A percentile compares a stretch with the other conserved stretches of the same genome.
Evolutionary conservation across 2,329 filamentous ascomycete genomes (phyloP).

Genomic region (Botrytis hyacinthi): DNA sequence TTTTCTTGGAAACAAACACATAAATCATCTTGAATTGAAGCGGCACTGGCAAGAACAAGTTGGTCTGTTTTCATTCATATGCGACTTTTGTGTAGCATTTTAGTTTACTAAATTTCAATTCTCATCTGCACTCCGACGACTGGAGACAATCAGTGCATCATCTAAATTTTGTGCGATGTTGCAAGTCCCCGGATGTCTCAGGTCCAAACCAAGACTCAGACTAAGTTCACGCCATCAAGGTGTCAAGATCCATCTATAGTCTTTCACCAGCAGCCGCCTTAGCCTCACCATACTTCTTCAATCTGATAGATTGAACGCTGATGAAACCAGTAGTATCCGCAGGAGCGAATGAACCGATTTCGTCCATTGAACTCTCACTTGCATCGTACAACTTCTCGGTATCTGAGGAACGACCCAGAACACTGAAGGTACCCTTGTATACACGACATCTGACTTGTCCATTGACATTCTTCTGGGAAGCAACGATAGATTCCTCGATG

Average conservation of each 20-base stretch:
- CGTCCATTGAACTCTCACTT: conserved; percentile 67
- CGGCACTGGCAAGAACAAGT: conserved; percentile 15
- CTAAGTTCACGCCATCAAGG: not conserved
- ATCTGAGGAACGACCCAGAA: conserved; percentile 58
- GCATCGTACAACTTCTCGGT: conserved; percentile 70
- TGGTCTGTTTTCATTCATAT: conserved; percentile 9
- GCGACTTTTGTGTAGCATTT: conserved; percentile 9
- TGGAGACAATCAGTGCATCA: not conserved
- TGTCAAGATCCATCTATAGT: conserved; percentile 38
- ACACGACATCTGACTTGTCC: conserved; percentile 59
- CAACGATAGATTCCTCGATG: conserved; percentile 62
- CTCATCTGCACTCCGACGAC: not conserved
- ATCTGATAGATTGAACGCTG: conserved; percentile 59
- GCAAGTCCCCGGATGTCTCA: not conserved
- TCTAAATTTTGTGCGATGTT: not conserved
- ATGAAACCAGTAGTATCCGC: conserved; percentile 67
- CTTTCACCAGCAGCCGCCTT: conserved; percentile 76
- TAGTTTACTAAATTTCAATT: not conserved
- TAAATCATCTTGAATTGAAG: not conserved
- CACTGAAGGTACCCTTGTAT: conserved; percentile 65
- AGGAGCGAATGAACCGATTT: conserved; percentile 65
- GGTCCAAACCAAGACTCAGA: conserved; percentile 2
- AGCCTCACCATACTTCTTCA: conserved; percentile 70
- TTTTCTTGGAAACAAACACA: conserved; percentile 7
- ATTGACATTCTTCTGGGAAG: conserved; percentile 60